Base-by-base conservation (phyloP, 2,329 filamentous ascomycete species). In the Microcyclospora pomicola region DNA sequence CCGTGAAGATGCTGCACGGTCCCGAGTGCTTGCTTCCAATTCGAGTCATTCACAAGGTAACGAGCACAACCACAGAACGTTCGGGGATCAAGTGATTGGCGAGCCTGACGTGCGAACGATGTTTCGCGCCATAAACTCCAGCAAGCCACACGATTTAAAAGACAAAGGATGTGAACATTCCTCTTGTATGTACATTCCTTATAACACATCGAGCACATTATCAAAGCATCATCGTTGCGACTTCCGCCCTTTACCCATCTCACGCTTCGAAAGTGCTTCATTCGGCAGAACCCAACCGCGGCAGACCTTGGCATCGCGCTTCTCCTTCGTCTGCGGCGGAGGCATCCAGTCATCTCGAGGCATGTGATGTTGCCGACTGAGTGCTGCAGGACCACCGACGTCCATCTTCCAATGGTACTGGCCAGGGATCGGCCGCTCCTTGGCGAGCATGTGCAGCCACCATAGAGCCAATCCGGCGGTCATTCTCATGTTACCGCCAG, bases 221-320 rank as follows among this genome's bases (percentile, higher is more conserved):
- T 24, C 5, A 24, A 7, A 24, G 19, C 19, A 24, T 24, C 19
- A 24, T 24, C 19, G 19, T 24, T 24, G 41, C 41, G 39, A 43
- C 40, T 75, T 66, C 65, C 74, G 9, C 10, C 42, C 39, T 13
- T 37, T 77, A 5, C 77, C 78, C 37, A 80, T 66, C 63, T 87
- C 81, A 61, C 82, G 77, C 51, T 80, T 68, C 7, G 77, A 76
- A 9, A 86, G 66, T 2, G 76, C 67, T 51, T 86, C 82, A 51
- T 86, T 80, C 1, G 82, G 82, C 62, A 76, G 71, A 1, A 84
- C 72, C 82, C 82, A 87, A 0, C 81, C 82, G 24, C 82, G 63
- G 2, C 73, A 68, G 15, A 80, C 63, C 72, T 85, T 86, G 14
- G 80, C 77, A 61, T 82, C 78, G 41, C 75, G 65, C 76, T 82